These are phyloP conservation scores for Aschersonia sp. DNA, from an alignment of 2,329 filamentous ascomycete species.

Conservation along the genomic window DNA sequence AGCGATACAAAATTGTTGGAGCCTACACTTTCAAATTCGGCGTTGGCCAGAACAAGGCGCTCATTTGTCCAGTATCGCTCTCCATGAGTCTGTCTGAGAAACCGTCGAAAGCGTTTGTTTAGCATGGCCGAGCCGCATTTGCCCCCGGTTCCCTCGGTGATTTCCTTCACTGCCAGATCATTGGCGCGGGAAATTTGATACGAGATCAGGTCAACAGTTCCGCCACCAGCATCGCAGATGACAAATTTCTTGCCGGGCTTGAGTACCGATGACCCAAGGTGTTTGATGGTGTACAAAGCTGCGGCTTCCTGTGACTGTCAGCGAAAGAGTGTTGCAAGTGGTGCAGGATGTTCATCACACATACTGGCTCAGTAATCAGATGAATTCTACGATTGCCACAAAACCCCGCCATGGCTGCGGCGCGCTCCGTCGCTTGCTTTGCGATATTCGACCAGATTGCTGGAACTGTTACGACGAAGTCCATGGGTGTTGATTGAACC, in stretches of 20 bases:
- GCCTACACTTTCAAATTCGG: slow-evolving; percentile 25
- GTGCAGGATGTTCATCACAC: slow-evolving; percentile 1
- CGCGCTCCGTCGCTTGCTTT: slow-evolving; percentile 31
- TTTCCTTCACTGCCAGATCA: slow-evolving; percentile 31
- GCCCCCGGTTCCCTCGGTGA: slow-evolving; percentile 31
- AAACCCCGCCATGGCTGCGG: slow-evolving; percentile 22
- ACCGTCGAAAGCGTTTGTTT: slow-evolving; percentile 30
- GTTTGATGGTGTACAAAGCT: slow-evolving; percentile 31
- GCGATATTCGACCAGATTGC: slow-evolving; percentile 43
- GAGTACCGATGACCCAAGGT: slow-evolving; percentile 24
- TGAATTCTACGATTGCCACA: slow-evolving; percentile 26
- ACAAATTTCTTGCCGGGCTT: slow-evolving; percentile 32
- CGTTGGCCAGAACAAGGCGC: slow-evolving; percentile 23
- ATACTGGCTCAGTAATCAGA: slow-evolving; percentile 33
- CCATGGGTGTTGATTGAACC: slow-evolving; percentile 27
- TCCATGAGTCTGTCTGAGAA: slow-evolving; percentile 27
- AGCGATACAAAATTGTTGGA: not conserved
- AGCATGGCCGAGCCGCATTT: slow-evolving; percentile 35
- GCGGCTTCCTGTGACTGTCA: slow-evolving; percentile 27
- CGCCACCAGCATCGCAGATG: slow-evolving; percentile 39
- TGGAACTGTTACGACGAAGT: slow-evolving; percentile 43
- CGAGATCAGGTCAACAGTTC: slow-evolving; percentile 38
- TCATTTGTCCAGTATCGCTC: slow-evolving; percentile 27
- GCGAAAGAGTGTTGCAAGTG: not conserved
- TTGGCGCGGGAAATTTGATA: slow-evolving; percentile 30